These are phyloP conservation scores for Talaromyces islandicus DNA, from an alignment of 2,329 filamentous ascomycete species.

Conservation along the genomic window DNA sequence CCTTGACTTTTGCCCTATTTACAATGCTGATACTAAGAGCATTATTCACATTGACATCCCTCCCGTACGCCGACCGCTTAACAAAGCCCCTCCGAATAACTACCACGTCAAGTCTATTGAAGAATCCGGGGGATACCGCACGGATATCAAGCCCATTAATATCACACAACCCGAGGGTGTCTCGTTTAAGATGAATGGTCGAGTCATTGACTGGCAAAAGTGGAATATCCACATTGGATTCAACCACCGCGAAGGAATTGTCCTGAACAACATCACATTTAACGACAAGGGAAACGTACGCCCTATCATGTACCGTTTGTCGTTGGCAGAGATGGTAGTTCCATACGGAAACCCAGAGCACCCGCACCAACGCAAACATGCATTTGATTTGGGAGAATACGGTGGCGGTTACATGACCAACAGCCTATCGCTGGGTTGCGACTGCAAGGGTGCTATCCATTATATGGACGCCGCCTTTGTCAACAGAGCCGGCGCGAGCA, in stretches of 20 bases:
- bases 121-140: constrained; percentile 64
- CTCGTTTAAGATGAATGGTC: constrained; percentile 70
- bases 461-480: constrained; percentile 87
- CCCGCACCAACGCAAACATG: constrained; percentile 44
- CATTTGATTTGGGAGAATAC: constrained; percentile 44
- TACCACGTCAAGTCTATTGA: constrained; percentile 70
- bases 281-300: constrained; percentile 74
- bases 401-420: constrained; percentile 46
- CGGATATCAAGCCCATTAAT: constrained; percentile 76
- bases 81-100: constrained; percentile 65
- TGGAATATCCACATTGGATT: constrained; percentile 92
- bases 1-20: constrained; percentile 91
- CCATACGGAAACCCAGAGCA: constrained; percentile 56
- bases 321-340: constrained; percentile 88
- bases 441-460: constrained; percentile 82
- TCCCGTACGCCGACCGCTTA: constrained; percentile 67
- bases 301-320: constrained; percentile 82
- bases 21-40: constrained; percentile 69
- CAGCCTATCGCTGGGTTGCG: constrained; percentile 40
- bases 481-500: constrained; percentile 66
- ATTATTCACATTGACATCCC: constrained; percentile 83
- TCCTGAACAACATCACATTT: constrained; percentile 83
- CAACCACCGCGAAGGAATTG: constrained; percentile 89
- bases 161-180: constrained; percentile 86
- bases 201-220: constrained; percentile 81